Evolutionary conservation across 768 basidiomycete species (phyloP).

Genomic region (Flagelloscypha sp.): DNA sequence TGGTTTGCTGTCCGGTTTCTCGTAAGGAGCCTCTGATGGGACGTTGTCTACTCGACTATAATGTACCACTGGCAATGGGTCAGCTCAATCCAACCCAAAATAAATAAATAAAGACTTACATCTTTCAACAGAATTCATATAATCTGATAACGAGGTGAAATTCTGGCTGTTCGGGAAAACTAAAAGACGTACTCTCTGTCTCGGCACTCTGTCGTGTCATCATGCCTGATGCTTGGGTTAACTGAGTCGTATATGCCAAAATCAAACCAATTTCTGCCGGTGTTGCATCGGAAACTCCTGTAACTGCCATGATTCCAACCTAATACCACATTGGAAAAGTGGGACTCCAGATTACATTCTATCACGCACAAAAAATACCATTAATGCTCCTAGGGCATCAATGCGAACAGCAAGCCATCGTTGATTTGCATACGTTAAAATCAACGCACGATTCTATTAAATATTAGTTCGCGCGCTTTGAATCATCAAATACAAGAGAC

Average conservation of each 20-base stretch:
- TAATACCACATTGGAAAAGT: conserved; percentile 11
- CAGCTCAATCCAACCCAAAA: conserved; percentile 2
- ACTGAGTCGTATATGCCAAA: conserved; percentile 54
- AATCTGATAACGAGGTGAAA: conserved; percentile 23
- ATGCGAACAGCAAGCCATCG: conserved; percentile 67
- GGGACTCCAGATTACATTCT: background rate
- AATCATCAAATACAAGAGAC: too few species aligned
- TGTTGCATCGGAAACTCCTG: conserved; percentile 45
- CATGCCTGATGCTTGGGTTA: conserved; percentile 46
- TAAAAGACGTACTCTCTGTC: conserved; percentile 44
- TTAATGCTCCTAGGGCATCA: conserved; percentile 56
- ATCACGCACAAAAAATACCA: conserved; percentile 42
- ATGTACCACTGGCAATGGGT: conserved; percentile 37
- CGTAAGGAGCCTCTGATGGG: conserved; percentile 58
- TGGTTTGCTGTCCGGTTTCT: conserved; percentile 48
- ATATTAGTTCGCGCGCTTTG: too few species aligned
- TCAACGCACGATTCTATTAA: conserved; percentile 63
- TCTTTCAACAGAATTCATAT: conserved; percentile 61
- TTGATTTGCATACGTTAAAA: conserved; percentile 60
- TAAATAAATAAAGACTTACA: too few species aligned
- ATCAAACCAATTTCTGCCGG: conserved; percentile 67
- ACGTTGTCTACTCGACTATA: conserved; percentile 45
- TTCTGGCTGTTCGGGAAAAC: background rate
- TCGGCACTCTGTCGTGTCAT: conserved; percentile 56
- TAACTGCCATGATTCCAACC: conserved; percentile 61